These are phyloP conservation scores for Ophiostoma sp. DNA, from an alignment of 2,329 filamentous ascomycete species.

Conservation along the genomic window DNA sequence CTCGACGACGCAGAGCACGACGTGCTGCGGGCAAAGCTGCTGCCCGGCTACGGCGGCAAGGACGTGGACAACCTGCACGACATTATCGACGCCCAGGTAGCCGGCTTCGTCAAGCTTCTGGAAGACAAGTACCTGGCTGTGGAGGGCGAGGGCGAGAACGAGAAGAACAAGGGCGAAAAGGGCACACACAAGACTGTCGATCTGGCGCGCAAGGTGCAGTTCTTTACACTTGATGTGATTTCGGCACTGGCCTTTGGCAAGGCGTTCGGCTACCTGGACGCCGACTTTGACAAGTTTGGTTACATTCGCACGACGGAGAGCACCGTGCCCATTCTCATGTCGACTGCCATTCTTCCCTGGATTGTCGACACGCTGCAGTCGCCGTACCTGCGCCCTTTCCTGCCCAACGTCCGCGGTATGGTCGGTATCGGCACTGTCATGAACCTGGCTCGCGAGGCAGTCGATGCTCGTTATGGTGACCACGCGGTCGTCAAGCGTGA, in stretches of 20 bases:
- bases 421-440: constrained; percentile 30
- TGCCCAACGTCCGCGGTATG: constrained; percentile 29
- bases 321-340: constrained; percentile 44
- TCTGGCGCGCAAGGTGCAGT: constrained; percentile 51
- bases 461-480: constrained; percentile 28
- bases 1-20: constrained; percentile 49
- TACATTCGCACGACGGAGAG: constrained; percentile 42
- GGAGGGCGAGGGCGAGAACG: constrained; percentile 40
- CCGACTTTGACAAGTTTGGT: constrained; percentile 48
- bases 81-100: constrained; percentile 48
- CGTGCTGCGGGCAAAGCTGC: constrained; percentile 40
- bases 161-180: constrained; percentile 42
- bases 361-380: constrained; percentile 43
- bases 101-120: constrained; percentile 48
- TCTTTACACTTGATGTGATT: constrained; percentile 58
- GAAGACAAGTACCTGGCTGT: constrained; percentile 41
- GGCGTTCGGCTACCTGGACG: constrained; percentile 48
- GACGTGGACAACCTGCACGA: constrained; percentile 36
- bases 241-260: constrained; percentile 52
- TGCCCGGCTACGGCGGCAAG: constrained; percentile 35
- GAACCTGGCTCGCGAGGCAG: constrained; percentile 30
- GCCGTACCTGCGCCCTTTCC: constrained; percentile 38
- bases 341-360: constrained; percentile 46
- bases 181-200: constrained; percentile 38
- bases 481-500: constrained; percentile 34